Evolutionary conservation across 2,329 filamentous ascomycete species (phyloP).

Genomic region (Aurifilum marmelostoma): DNA sequence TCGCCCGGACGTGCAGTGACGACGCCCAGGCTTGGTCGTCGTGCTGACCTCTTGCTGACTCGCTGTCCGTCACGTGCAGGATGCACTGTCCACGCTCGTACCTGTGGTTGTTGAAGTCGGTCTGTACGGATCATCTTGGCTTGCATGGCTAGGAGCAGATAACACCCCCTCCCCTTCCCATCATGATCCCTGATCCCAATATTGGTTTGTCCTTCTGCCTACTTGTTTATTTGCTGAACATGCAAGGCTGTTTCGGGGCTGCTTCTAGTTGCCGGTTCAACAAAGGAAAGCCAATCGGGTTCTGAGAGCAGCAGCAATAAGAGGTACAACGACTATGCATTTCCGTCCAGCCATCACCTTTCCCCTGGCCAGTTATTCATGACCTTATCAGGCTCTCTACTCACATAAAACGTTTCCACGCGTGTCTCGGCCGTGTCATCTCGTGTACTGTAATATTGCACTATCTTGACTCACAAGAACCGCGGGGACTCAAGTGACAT

Average conservation of each 20-base stretch:
- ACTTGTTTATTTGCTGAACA: not conserved
- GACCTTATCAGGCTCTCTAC: not conserved
- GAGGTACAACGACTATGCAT: not conserved
- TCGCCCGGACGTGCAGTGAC: not conserved
- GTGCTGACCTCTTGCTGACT: constrained; percentile 6
- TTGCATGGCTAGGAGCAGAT: not conserved
- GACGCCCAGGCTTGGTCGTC: not conserved
- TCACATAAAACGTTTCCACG: not conserved
- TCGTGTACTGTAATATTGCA: not conserved
- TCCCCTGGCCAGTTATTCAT: not conserved
- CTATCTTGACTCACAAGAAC: not conserved
- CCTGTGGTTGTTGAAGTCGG: too few relatives aligned
- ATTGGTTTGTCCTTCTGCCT: not conserved
- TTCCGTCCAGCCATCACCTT: not conserved
- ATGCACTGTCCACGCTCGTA: not conserved
- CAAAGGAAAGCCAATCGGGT: not conserved
- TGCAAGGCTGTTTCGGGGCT: not conserved
- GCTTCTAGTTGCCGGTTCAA: not conserved
- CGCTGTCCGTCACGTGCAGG: not conserved
- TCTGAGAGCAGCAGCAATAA: not conserved
- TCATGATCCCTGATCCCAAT: not conserved
- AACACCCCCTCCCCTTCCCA: not conserved
- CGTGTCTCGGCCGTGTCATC: not conserved
- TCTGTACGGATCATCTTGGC: not conserved
- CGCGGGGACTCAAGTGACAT: not conserved